These are phyloP conservation scores for Castanospermum australe DNA, from an alignment of 306 rosid species.

Conservation along the genomic window DNA sequence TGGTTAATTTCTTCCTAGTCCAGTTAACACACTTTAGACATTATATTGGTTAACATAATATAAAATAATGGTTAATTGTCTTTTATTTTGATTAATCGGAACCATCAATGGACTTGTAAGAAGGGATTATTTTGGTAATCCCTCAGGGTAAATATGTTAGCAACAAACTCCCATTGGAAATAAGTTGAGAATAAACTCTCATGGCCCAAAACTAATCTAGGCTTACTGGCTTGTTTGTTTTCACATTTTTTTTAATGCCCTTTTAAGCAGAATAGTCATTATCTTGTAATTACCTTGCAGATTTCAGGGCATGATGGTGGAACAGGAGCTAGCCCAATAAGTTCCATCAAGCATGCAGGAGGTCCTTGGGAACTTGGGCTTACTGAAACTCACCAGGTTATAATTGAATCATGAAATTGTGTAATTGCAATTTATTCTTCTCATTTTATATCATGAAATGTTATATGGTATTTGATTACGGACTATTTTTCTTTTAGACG, in stretches of 20 bases:
- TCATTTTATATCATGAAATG: slow-evolving; percentile 7
- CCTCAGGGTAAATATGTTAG: too few relatives aligned
- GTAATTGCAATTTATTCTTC: slow-evolving; percentile 13
- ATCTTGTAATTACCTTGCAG: slow-evolving; percentile 42
- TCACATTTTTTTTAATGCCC: background rate
- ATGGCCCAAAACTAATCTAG: too few relatives aligned
- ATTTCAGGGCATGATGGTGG: slow-evolving; percentile 99
- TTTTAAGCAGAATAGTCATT: background rate
- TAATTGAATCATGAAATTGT: slow-evolving; percentile 30
- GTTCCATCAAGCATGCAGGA: slow-evolving; percentile 99
- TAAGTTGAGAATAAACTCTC: too few relatives aligned
- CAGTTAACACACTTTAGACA: too few relatives aligned
- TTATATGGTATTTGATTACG: slow-evolving; percentile 26
- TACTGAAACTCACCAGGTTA: slow-evolving; percentile 96
- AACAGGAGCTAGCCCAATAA: slow-evolving; percentile 97
- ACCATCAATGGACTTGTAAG: too few relatives aligned
- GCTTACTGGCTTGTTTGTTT: too few relatives aligned
- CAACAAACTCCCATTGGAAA: too few relatives aligned
- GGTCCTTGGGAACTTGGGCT: slow-evolving; percentile 99
- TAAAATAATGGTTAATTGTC: too few relatives aligned
- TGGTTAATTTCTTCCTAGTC: too few relatives aligned
- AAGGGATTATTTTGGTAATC: too few relatives aligned
- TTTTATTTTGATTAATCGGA: too few relatives aligned
- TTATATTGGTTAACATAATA: too few relatives aligned
- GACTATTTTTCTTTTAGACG: slow-evolving; percentile 56